These are phyloP conservation scores for Trichosporon sp. DNA, from an alignment of 1,284 basidiomycete genomes.

Conservation along the genomic window DNA sequence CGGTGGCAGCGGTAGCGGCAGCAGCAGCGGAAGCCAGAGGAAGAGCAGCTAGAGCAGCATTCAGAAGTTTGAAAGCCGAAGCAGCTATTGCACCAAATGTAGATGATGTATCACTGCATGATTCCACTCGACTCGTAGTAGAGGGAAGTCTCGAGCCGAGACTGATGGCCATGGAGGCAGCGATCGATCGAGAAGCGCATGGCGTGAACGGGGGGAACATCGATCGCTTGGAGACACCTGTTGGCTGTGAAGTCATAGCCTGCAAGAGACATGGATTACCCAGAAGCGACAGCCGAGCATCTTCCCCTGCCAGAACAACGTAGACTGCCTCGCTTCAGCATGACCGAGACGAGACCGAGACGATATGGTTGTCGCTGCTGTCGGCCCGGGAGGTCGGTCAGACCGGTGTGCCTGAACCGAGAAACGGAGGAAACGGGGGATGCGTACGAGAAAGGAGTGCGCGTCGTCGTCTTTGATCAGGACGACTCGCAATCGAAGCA, in stretches of 20 bases:
- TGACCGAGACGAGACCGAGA: not conserved
- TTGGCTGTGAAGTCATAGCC: too few species aligned
- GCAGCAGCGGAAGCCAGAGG: slow-evolving; percentile 15
- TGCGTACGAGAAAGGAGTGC: not conserved
- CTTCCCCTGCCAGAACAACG: not conserved
- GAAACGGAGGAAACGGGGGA: not conserved
- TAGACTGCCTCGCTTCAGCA: not conserved
- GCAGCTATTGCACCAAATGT: not conserved
- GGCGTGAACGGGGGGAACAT: too few species aligned
- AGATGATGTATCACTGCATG: not conserved
- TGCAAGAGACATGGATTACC: not conserved
- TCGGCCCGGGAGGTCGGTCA: not conserved
- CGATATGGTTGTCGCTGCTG: not conserved
- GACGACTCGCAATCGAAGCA: not conserved
- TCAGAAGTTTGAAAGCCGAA: not conserved
- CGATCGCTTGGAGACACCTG: too few species aligned
- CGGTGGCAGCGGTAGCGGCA: not conserved
- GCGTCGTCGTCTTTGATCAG: not conserved
- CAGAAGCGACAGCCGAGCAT: not conserved
- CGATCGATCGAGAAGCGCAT: not conserved
- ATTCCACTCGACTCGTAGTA: not conserved
- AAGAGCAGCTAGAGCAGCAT: not conserved
- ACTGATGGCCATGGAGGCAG: not conserved
- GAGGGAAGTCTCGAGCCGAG: too few species aligned
- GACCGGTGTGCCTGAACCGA: not conserved